phyloP scores from a whole-genome alignment of 345 rosid species.

The Euclidium syriacum region DNA sequence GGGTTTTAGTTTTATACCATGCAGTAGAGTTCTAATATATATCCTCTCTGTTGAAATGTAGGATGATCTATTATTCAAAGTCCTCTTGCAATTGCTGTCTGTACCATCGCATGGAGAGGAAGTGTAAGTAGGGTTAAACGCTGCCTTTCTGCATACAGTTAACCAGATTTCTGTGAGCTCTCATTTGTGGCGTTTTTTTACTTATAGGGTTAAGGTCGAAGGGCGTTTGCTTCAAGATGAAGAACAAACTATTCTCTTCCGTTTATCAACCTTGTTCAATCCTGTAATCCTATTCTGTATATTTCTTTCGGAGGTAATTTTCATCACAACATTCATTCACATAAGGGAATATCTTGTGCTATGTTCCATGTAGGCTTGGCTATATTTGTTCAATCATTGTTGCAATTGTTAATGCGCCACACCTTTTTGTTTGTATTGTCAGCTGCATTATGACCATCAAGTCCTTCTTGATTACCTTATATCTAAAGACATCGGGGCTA shows the following conservation, averaged over 20 bases:
- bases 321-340: neutral
- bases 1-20: neutral
- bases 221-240: conserved; percentile 28
- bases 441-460: conserved; percentile 89
- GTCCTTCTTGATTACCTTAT: conserved; percentile 92
- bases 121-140: conserved; percentile 40
- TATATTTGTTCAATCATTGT: conserved; percentile 1
- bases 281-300: conserved; percentile 66
- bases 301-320: conserved; percentile 70
- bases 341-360: neutral
- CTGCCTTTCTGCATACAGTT: conserved; percentile 1
- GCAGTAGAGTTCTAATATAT: neutral
- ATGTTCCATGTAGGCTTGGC: neutral
- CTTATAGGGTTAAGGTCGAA: conserved; percentile 41
- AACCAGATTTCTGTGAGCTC: neutral
- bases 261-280: conserved; percentile 47
- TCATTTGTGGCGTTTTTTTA: conserved; percentile 2
- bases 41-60: conserved; percentile 26
- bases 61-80: conserved; percentile 82
- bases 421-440: conserved; percentile 14
- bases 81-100: conserved; percentile 62
- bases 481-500: conserved; percentile 67
- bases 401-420: neutral
- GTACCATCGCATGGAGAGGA: conserved; percentile 36
- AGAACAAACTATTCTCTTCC: conserved; percentile 34